Percentiles rank a stretch among this genome's conserved stretches.
These are phyloP conservation scores for Gossypium thurberi DNA, from an alignment of 345 rosid species.

Conservation along the genomic window DNA sequence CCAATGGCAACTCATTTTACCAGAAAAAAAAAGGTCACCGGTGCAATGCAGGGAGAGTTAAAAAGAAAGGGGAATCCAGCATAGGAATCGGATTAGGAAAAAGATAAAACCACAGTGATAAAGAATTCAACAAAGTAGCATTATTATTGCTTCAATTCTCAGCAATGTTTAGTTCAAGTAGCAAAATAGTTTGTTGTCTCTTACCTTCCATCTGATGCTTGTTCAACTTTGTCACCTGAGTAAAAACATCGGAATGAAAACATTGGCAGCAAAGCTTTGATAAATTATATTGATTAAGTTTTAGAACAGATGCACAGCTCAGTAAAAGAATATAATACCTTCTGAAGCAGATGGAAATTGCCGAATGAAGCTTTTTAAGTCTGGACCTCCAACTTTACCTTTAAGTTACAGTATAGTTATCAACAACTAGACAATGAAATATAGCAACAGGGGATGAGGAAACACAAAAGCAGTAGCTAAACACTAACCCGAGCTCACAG, in stretches of 20 bases:
- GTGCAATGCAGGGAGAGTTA: not conserved
- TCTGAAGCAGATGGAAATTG: slow-evolving; percentile 60
- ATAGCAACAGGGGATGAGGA: not conserved
- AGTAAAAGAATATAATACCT: slow-evolving; percentile 36
- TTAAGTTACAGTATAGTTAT: slow-evolving; percentile 3
- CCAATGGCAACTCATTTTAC: not conserved
- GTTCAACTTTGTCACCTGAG: slow-evolving; percentile 43
- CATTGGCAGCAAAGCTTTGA: slow-evolving; percentile 6
- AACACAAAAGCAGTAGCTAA: slow-evolving; percentile 19
- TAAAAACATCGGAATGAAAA: slow-evolving; percentile 11
- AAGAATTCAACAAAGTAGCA: not conserved
- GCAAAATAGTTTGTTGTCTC: not conserved
- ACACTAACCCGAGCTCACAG: slow-evolving; percentile 40
- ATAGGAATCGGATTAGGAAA: not conserved
- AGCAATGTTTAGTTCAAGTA: not conserved
- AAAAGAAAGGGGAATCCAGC: not conserved
- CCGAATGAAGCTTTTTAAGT: slow-evolving; percentile 73
- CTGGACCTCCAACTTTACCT: slow-evolving; percentile 79
- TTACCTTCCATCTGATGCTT: slow-evolving; percentile 28
- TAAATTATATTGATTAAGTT: not conserved
- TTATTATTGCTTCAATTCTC: not conserved
- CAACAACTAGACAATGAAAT: slow-evolving; percentile 2
- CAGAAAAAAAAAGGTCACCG: not conserved
- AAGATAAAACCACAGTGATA: not conserved
- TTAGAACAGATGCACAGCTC: not conserved